phyloP scores from a whole-genome alignment of 495 filamentous ascomycete genomes.

The Durotheca rogersii region DNA sequence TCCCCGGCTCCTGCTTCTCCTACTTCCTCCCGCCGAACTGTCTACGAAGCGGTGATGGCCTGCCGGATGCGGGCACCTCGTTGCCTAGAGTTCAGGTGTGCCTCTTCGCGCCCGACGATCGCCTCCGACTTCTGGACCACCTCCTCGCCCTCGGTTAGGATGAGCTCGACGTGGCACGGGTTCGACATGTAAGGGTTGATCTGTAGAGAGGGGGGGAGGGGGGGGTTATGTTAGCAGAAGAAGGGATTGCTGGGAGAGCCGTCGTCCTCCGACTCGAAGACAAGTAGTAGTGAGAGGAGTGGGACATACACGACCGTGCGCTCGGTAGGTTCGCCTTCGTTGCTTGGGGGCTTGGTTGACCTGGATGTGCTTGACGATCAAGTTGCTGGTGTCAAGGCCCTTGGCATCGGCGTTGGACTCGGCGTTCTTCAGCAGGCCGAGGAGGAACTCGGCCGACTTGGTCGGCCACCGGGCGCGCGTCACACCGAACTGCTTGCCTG shows the following conservation, averaged over 20 bases:
- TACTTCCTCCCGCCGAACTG: slow-evolving; percentile 17
- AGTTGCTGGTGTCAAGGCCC: slow-evolving; percentile 94
- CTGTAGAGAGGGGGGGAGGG: too few relatives aligned
- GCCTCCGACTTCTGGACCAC: slow-evolving; percentile 78
- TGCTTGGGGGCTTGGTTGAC: slow-evolving; percentile 99
- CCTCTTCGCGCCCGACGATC: slow-evolving; percentile 58
- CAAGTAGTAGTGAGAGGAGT: background rate
- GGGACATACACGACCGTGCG: slow-evolving; percentile 94
- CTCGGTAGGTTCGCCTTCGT: slow-evolving; percentile 96
- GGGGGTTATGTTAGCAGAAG: too few relatives aligned
- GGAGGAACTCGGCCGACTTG: slow-evolving; percentile 97
- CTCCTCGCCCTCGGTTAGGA: slow-evolving; percentile 96
- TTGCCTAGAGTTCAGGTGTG: slow-evolving; percentile 80
- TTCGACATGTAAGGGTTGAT: slow-evolving; percentile 99
- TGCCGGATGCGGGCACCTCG: slow-evolving; percentile 74
- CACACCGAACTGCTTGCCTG: slow-evolving; percentile 98
- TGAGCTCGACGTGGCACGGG: slow-evolving; percentile 99
- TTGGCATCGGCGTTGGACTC: slow-evolving; percentile 99
- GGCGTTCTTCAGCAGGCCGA: slow-evolving; percentile 96
- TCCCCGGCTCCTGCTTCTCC: too few relatives aligned
- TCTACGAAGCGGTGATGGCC: slow-evolving; percentile 79
- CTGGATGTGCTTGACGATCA: slow-evolving; percentile 99
- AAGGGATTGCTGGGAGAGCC: too few relatives aligned
- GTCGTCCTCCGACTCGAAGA: too few relatives aligned
- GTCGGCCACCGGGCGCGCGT: slow-evolving; percentile 95